phyloP scores from a whole-genome alignment of 805 yeast species.

The Wickerhamiella cacticola region DNA sequence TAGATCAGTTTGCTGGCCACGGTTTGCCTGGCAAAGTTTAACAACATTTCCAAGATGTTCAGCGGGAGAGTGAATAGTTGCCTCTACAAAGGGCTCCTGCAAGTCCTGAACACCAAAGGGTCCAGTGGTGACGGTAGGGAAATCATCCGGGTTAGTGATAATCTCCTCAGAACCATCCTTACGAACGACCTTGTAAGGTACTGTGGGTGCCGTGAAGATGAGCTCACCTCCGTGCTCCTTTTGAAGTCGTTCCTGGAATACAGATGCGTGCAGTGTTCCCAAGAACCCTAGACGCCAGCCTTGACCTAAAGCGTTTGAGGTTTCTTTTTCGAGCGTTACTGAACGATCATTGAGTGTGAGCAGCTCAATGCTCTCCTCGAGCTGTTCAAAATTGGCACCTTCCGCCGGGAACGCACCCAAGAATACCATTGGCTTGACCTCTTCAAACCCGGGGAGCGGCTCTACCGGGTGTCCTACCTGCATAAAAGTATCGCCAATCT shows the following conservation, averaged over 20 bases:
- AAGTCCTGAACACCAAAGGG: slow-evolving; percentile 16
- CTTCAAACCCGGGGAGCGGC: slow-evolving; percentile 89
- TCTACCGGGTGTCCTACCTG: slow-evolving; percentile 43
- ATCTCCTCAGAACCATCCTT: slow-evolving; percentile 51
- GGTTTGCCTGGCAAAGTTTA: slow-evolving; percentile 66
- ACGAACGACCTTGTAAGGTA: slow-evolving; percentile 71
- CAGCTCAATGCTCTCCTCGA: slow-evolving; percentile 83
- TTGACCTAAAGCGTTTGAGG: slow-evolving; percentile 88
- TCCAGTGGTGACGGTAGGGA: slow-evolving; percentile 47
- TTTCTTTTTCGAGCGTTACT: slow-evolving; percentile 77
- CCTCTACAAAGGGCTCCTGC: slow-evolving; percentile 77
- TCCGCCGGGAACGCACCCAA: slow-evolving; percentile 97
- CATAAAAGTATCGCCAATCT: slow-evolving; percentile 82
- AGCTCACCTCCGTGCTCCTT: slow-evolving; percentile 89
- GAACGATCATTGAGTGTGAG: slow-evolving; percentile 85
- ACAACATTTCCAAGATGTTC: slow-evolving; percentile 84
- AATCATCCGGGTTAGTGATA: slow-evolving; percentile 84
- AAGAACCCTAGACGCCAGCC: slow-evolving; percentile 96
- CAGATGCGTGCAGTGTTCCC: slow-evolving; percentile 91
- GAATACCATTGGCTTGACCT: slow-evolving; percentile 95
- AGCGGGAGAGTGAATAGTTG: slow-evolving; percentile 78
- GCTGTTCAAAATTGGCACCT: slow-evolving; percentile 73
- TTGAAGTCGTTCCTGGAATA: slow-evolving; percentile 80
- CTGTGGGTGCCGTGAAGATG: slow-evolving; percentile 91
- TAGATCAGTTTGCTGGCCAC: slow-evolving; percentile 74